These are phyloP conservation scores for Ustilago cynodontis DNA, from an alignment of 1,284 basidiomycete species.

Conservation along the genomic window DNA sequence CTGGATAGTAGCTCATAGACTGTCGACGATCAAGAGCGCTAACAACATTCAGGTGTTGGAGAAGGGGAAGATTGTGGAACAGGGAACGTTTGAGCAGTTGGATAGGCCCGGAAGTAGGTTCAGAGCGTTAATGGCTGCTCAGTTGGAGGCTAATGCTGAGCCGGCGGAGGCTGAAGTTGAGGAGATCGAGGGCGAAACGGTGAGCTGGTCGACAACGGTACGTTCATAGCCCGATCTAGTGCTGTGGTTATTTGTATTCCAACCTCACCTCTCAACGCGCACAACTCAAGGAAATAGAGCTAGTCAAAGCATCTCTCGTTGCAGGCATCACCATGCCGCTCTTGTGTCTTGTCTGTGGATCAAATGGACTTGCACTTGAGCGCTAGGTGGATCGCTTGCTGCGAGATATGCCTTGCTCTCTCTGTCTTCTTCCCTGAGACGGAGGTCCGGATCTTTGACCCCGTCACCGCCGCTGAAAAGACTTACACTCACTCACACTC, in stretches of 20 bases:
- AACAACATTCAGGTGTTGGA: constrained; percentile 72
- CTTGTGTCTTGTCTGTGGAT: too few species aligned
- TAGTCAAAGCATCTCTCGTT: not conserved
- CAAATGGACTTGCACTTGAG: not conserved
- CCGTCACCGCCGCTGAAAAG: too few species aligned
- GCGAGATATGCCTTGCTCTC: not conserved
- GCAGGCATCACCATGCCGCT: too few species aligned
- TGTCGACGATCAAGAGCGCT: constrained; percentile 73
- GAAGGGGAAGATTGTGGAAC: constrained; percentile 72
- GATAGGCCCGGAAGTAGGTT: constrained; percentile 63
- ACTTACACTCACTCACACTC: too few species aligned
- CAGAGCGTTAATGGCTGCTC: constrained; percentile 64
- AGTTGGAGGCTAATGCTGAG: constrained; percentile 49
- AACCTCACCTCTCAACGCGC: constrained; percentile 8
- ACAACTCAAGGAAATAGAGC: not conserved
- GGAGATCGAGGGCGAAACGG: not conserved
- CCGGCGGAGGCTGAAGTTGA: not conserved
- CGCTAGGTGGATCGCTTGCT: not conserved
- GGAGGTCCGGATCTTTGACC: too few species aligned
- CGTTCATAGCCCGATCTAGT: constrained; percentile 8
- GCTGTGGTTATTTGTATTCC: not conserved
- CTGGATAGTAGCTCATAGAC: constrained; percentile 73
- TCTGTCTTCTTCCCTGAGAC: too few species aligned
- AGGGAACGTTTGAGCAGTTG: constrained; percentile 72
- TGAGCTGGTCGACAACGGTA: constrained; percentile 1